These are phyloP conservation scores for Silene noctiflora DNA, from an alignment of 179 eudicot genomes.

Conservation along the genomic window DNA sequence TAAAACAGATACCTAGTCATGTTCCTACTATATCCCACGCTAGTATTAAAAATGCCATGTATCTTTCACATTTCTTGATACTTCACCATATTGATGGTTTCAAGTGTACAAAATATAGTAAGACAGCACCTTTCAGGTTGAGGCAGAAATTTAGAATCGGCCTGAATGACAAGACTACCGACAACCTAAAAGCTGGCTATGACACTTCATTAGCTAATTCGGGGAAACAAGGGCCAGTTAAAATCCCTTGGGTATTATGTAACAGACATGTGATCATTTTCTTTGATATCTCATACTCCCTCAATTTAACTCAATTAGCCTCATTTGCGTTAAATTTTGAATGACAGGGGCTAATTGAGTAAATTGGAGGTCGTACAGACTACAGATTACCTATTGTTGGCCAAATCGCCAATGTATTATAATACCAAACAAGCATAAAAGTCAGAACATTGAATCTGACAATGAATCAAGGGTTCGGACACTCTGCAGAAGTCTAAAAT, in stretches of 20 bases:
- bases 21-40: too few relatives aligned
- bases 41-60: too few relatives aligned
- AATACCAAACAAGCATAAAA: neutral
- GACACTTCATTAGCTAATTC: neutral
- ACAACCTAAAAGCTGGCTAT: neutral
- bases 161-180: neutral
- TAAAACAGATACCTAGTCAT: too few relatives aligned
- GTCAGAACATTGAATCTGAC: neutral
- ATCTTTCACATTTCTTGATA: too few relatives aligned
- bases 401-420: neutral
- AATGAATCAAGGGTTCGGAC: neutral
- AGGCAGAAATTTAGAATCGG: neutral
- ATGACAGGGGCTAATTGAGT: neutral
- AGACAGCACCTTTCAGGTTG: neutral
- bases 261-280: neutral
- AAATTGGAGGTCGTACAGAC: neutral
- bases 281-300: neutral
- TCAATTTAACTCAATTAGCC: neutral
- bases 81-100: neutral
- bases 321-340: neutral
- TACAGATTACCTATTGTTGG: neutral
- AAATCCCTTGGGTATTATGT: neutral
- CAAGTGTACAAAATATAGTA: neutral
- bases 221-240: neutral
- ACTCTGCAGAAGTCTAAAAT: neutral